These are phyloP conservation scores for Bipolaris cookei DNA, from an alignment of 2,329 filamentous ascomycete genomes.

Conservation along the genomic window DNA sequence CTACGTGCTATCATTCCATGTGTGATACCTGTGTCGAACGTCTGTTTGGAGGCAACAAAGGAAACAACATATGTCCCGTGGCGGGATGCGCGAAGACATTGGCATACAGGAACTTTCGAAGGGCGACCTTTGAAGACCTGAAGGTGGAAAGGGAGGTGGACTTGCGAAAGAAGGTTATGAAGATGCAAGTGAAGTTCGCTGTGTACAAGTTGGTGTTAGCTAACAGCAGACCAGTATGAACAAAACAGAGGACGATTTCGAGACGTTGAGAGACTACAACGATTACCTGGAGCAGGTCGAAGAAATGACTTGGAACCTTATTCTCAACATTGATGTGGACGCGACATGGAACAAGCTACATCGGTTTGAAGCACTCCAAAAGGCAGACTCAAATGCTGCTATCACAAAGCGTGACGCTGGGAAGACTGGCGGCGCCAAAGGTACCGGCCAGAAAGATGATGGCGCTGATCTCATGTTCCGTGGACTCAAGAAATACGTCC, in stretches of 20 bases:
- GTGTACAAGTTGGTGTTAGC: neutral
- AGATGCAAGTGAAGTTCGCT: slow-evolving; percentile 50
- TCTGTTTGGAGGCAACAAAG: slow-evolving; percentile 76
- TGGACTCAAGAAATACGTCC: slow-evolving; percentile 72
- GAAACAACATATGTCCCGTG: slow-evolving; percentile 90
- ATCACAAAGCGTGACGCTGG: slow-evolving; percentile 45
- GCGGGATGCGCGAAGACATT: slow-evolving; percentile 87
- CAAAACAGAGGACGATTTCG: slow-evolving; percentile 88
- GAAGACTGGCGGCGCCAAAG: slow-evolving; percentile 57
- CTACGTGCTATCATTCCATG: slow-evolving; percentile 99
- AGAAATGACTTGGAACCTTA: slow-evolving; percentile 85
- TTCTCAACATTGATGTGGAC: slow-evolving; percentile 72
- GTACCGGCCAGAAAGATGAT: slow-evolving; percentile 46
- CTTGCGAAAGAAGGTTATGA: slow-evolving; percentile 78
- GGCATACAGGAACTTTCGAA: slow-evolving; percentile 81
- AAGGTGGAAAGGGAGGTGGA: slow-evolving; percentile 91
- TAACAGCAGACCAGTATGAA: slow-evolving; percentile 70
- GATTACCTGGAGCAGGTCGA: slow-evolving; percentile 95
- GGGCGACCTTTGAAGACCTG: slow-evolving; percentile 89
- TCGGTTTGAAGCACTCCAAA: slow-evolving; percentile 76
- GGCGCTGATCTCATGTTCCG: slow-evolving; percentile 68
- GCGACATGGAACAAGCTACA: slow-evolving; percentile 66
- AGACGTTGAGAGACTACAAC: slow-evolving; percentile 82
- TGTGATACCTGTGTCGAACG: slow-evolving; percentile 95
- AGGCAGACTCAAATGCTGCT: slow-evolving; percentile 56